Percentiles rank a stretch among this genome's conserved stretches.
These are phyloP conservation scores for Cicer arietinum DNA, from an alignment of 306 rosid species.

Conservation along the genomic window DNA sequence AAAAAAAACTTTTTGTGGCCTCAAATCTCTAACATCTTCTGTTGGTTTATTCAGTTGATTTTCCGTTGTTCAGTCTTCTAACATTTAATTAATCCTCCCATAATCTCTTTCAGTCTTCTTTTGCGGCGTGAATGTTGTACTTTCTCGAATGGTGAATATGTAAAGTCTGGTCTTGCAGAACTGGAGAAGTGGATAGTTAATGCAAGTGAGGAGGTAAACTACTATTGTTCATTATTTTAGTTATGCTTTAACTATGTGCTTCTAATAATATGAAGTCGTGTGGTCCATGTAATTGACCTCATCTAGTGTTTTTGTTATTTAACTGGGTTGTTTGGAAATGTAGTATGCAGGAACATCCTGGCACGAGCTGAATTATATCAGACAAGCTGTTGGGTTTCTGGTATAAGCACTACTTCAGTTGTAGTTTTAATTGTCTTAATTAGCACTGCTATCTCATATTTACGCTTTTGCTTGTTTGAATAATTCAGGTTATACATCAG, in stretches of 20 bases:
- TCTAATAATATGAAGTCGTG: not conserved
- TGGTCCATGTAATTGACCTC: conserved; percentile 21
- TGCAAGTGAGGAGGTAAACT: conserved; percentile 78
- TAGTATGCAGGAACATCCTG: conserved; percentile 98
- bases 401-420: conserved; percentile 52
- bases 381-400: conserved; percentile 99
- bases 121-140: conserved; percentile 98
- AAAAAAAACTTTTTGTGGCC: conserved; percentile 12
- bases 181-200: conserved; percentile 92
- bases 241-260: not conserved
- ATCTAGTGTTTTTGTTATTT: conserved; percentile 2
- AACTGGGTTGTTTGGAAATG: conserved; percentile 45
- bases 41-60: conserved; percentile 30
- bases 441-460: conserved; percentile 31
- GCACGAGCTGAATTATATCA: conserved; percentile 95
- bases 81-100: not conserved
- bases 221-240: conserved; percentile 6
- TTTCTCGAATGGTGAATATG: conserved; percentile 97
- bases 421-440: not conserved
- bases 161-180: conserved; percentile 96
- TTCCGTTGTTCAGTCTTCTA: conserved; percentile 2
- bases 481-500: conserved; percentile 90
- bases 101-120: conserved; percentile 65
- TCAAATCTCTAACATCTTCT: conserved; percentile 6
- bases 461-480: conserved; percentile 41